A percentile compares a stretch with the other conserved stretches of the same genome.
Evolutionary conservation across 116 monocot genomes (phyloP).

Genomic region (Phalaenopsis hybrid): DNA sequence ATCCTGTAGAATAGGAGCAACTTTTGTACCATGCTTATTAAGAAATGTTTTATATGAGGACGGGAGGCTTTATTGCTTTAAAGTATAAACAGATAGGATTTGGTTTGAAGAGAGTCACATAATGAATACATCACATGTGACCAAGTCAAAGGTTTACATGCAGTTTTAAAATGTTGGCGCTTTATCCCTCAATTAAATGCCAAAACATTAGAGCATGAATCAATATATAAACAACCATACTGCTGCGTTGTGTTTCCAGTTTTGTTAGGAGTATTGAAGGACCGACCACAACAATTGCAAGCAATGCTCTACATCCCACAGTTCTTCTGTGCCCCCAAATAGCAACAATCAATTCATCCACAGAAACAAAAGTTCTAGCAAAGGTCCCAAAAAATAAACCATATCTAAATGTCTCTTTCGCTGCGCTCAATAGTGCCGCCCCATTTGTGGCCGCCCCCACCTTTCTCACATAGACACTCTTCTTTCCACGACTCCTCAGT

Average conservation of each 20-base stretch:
- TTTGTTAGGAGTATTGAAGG: constrained; percentile 93
- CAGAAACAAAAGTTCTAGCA: constrained; percentile 79
- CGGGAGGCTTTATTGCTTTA: no score
- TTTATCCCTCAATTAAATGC: constrained; percentile 95
- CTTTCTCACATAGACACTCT: constrained; percentile 34
- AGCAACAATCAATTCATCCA: constrained; percentile 73
- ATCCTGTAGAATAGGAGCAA: no score
- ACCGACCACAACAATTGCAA: constrained; percentile 75
- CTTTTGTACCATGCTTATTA: no score
- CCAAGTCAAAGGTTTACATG: constrained; percentile 90
- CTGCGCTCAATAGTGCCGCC: constrained; percentile 51
- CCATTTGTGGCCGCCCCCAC: constrained; percentile 54
- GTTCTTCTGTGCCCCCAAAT: constrained; percentile 69
- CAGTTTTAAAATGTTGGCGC: constrained; percentile 67
- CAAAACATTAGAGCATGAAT: constrained; percentile 74
- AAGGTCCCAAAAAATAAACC: constrained; percentile 83
- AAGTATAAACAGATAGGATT: constrained; percentile 59
- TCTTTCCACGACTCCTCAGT: constrained; percentile 52
- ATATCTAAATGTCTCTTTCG: constrained; percentile 79
- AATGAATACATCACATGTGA: constrained; percentile 82
- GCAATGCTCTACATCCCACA: constrained; percentile 73
- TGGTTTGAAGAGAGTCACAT: constrained; percentile 96
- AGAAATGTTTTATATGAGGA: no score
- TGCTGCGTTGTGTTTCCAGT: constrained; percentile 68
- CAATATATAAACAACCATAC: constrained; percentile 84